Evolutionary conservation across 139 green algal species (phyloP).

Genomic region (Micromonas commoda): DNA sequence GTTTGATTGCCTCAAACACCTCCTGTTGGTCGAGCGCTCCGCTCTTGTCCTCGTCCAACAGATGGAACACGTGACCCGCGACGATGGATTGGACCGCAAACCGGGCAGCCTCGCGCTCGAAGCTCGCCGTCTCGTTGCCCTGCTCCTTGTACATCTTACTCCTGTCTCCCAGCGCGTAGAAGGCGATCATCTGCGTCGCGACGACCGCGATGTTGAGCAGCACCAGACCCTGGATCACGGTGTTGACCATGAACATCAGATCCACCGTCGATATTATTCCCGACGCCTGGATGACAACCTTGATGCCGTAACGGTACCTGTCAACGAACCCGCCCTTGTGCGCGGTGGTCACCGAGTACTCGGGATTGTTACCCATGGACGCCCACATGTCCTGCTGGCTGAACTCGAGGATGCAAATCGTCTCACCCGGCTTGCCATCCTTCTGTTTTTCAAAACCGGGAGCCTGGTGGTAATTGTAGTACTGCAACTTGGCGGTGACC

Average conservation of each 20-base stretch:
- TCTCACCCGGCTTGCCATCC: too few species aligned
- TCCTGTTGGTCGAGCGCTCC: too few species aligned
- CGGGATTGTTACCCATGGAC: too few species aligned
- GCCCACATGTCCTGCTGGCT: too few species aligned
- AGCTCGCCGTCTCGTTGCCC: neutral
- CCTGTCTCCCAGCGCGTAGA: neutral
- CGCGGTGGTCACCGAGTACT: too few species aligned
- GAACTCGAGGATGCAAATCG: too few species aligned
- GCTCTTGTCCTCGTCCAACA: too few species aligned
- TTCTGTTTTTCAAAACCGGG: too few species aligned
- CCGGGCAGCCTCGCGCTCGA: slow-evolving; percentile 1
- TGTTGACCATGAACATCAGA: neutral
- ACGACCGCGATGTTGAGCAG: slow-evolving; percentile 2
- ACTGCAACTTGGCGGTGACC: too few species aligned
- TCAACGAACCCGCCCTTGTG: neutral
- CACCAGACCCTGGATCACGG: slow-evolving; percentile 1
- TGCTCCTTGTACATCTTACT: neutral
- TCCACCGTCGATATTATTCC: neutral
- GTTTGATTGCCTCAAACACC: too few species aligned
- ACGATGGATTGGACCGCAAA: slow-evolving; percentile 3
- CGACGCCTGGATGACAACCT: neutral
- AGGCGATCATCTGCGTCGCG: neutral
- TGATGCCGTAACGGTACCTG: slow-evolving; percentile 13
- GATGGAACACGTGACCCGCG: neutral
- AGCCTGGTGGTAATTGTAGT: too few species aligned